Evolutionary conservation across 176 grass and related monocot genomes (phyloP), one percentile per base, ranked within the genome.

Genomic region (Bonia amplexicaulis): DNA sequence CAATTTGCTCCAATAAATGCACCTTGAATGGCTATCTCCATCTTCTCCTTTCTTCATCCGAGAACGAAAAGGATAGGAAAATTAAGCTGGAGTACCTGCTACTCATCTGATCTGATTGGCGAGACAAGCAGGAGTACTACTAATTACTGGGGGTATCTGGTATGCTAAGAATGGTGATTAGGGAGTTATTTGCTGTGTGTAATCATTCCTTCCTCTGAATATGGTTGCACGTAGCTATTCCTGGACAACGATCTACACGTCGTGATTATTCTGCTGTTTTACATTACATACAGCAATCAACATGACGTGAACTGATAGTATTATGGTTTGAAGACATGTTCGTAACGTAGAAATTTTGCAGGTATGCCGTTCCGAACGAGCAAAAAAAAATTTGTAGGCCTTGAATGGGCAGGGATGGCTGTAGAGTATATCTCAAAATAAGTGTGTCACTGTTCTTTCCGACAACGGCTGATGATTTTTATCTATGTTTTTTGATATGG

Each of bases 161-260:
- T 20, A 25, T 46, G 39, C 51, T 75, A 58, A 73, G 2, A 4
- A 44, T 47, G 63, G 57, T 11, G 71, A 66, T 81, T 81, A 58
- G 64, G 48, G 37, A 39, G 67, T 78, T 68, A 44, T 80, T 85
- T 76, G 59, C 41, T 73, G 39, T 1, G 3, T 14, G 76, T 67
- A 67, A 80, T 74, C 60, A 85, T 51, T 35, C 12, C 10, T 39
- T 35, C 22, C 14, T 27, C 41, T 65, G 16, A 37, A 67, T 75
- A 88, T 71, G 73, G 87, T 69, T 81, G 77, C 3, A 76, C 60
- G 87, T 81, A 76, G 77, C 82, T 68, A 17, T 89, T 75, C 17
- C 41, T 31, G 9, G 69, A 9, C 33, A 68, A 61, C 4, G 69
- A 70, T 6, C 37, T 9, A 2, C 41, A 5, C 11, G 22, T 42